These are phyloP conservation scores for Erysimum cheiranthoides DNA, from an alignment of 345 rosid species.

Conservation along the genomic window DNA sequence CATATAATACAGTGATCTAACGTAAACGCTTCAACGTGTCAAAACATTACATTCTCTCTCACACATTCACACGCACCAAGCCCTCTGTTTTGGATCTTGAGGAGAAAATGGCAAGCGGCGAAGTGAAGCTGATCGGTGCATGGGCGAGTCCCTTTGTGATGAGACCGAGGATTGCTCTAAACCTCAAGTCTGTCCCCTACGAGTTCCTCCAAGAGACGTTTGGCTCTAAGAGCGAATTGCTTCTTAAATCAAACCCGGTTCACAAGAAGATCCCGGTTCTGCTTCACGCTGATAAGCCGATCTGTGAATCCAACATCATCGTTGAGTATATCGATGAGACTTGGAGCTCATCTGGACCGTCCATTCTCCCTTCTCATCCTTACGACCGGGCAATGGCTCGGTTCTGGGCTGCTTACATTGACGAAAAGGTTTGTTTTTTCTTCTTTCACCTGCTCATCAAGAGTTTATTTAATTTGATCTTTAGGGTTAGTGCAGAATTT, in stretches of 20 bases:
- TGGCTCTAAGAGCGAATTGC: slow-evolving; percentile 68
- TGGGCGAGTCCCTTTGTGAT: slow-evolving; percentile 78
- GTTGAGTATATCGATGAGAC: slow-evolving; percentile 74
- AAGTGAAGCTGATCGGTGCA: slow-evolving; percentile 66
- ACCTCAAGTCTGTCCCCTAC: slow-evolving; percentile 64
- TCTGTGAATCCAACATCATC: slow-evolving; percentile 75
- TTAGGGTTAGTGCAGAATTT: not conserved
- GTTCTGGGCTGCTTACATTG: slow-evolving; percentile 77
- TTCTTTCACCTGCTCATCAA: slow-evolving; percentile 5
- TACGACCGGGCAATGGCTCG: slow-evolving; percentile 71
- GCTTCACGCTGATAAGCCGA: slow-evolving; percentile 59
- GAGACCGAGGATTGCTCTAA: slow-evolving; percentile 71
- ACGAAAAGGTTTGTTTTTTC: slow-evolving; percentile 58
- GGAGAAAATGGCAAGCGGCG: slow-evolving; percentile 45
- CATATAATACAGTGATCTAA: slow-evolving; percentile 27
- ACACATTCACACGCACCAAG: not conserved
- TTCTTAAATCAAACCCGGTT: slow-evolving; percentile 73
- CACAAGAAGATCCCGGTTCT: slow-evolving; percentile 84
- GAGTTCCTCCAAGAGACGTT: slow-evolving; percentile 63
- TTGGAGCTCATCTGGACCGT: slow-evolving; percentile 61
- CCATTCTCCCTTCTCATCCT: slow-evolving; percentile 72
- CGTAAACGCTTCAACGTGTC: slow-evolving; percentile 11
- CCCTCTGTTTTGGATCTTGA: slow-evolving; percentile 8
- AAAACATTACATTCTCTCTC: not conserved
- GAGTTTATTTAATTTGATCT: not conserved